A percentile compares a stretch with the other conserved stretches of the same genome.
Evolutionary conservation across 306 rosid species (phyloP).

Genomic region (Vigna angularis): DNA sequence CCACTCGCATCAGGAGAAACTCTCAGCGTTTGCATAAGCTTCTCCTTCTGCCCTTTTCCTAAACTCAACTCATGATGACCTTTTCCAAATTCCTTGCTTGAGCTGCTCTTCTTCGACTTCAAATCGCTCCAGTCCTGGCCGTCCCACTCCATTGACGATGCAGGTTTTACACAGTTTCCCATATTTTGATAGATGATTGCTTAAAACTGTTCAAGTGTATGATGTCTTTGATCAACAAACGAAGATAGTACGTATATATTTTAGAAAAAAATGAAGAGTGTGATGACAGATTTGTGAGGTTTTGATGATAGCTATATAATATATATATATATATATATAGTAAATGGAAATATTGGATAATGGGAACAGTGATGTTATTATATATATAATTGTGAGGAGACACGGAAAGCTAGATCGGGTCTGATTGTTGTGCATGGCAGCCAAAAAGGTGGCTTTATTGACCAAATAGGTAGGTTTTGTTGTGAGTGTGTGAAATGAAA

Average conservation of each 20-base stretch:
- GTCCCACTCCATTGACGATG: not conserved
- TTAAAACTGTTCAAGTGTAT: not conserved
- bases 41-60: conserved; percentile 34
- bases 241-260: not conserved
- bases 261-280: not conserved
- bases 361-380: too few species aligned
- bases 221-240: not conserved
- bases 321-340: too few species aligned
- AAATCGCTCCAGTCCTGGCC: not conserved
- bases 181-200: not conserved
- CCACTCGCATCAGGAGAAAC: not conserved
- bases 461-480: too few species aligned
- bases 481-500: too few species aligned
- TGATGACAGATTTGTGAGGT: not conserved
- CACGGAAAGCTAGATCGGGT: not conserved
- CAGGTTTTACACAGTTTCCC: not conserved
- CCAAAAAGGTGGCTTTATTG: not conserved
- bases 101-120: not conserved
- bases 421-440: not conserved
- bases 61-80: not conserved
- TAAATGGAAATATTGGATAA: too few species aligned
- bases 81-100: conserved; percentile 42
- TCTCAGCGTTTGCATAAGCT: conserved; percentile 35
- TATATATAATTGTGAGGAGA: too few species aligned
- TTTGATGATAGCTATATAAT: not conserved